Evolutionary conservation across 2,329 filamentous ascomycete species (phyloP), one percentile per base, ranked within the genome.

Genomic region (Colletotrichum orchidophilum): DNA sequence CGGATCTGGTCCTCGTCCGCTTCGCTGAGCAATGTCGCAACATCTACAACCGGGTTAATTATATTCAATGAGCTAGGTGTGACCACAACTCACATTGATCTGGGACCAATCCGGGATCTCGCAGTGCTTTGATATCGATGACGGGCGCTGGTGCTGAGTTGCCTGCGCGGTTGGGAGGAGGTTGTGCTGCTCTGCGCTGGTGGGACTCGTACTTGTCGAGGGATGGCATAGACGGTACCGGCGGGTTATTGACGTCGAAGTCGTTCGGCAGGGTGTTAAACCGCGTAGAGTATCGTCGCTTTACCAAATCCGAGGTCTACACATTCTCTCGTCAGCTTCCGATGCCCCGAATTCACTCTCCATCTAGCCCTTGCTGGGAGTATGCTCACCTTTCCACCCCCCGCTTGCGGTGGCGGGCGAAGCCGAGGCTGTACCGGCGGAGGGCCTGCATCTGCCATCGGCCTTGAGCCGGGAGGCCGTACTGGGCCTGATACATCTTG

Each of bases 251-350:
- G 75, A 87, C 85, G 76, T 92, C 89, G 78, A 91, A 93, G 76
- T 94, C 91, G 71, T 90, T 84, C 1, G 93, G 93, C 1, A 92
- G 81, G 74, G 93, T 91, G 76, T 95, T 96, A 81, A 98, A 97
- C 72, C 96, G 92, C 52, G 95, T 95, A 49, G 96, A 98, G 82
- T 98, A 99, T 76, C 96, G 88, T 76, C 95, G 90, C 84, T 98
- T 98, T 70, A 99, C 95, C 64, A 98, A 86, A 80, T 99, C 96
- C 27, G 89, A 89, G 1, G 90, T 92, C 89, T 91, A 80, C 4
- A 8, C 2, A 26, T 54, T 35, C 21, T 27, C 18, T 9, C 24
- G 46, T 71, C 54, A 71, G 65, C 46, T n/a, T 13, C 26, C 24
- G 12, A 24, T 24, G 29, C 15, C 31, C 52, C 35, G 31, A 67